Base-by-base conservation (phyloP, 23 red algal genomes). In the Gracilaria domingensis region DNA sequence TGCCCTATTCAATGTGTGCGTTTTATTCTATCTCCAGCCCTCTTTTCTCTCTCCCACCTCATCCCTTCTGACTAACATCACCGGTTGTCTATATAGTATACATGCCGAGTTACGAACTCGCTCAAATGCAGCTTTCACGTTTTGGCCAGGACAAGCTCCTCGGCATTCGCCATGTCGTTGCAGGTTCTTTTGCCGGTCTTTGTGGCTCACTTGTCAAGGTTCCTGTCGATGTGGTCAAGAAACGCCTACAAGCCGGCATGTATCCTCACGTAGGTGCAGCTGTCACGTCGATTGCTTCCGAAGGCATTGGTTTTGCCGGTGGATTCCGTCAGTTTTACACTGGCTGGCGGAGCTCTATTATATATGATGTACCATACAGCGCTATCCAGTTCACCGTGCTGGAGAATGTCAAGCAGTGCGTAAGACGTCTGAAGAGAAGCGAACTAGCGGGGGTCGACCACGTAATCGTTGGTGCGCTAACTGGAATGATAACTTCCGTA, bases 301-400 rank as follows among this genome's bases (percentile, higher is more conserved):
- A 86, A 42, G 87, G 72, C 21, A 49, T 8, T 0, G 66, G 65
- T 5, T 35, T 62, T 64, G 54, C 32, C 1, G 79, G 54, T 13
- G 87, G 87, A 42, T 70, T 90, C 7, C 69, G 70, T 66, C 53
- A 69, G 34, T 91, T 96, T 54, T 96, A 93, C 60, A 66, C 77
- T 20, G 88, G 89, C 29, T 92, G 83, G 83, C 40, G 73, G 57
- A 85, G 79, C 48, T 81, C 94, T 23, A 74, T 96, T 20, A 69
- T 85, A 28, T 96, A 96, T 51, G 94, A 96, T 55, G 79, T 96
- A 23, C 86, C 86, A 9, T 96, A 96, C 79, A 84, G 60, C 24
- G 83, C 83, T 35, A 66, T 96, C 20, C 94, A 96, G 75, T 90
- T 96, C 70, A 86, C 88, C 24, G 73, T 90, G 12, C 73, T 96